Base-by-base conservation (phyloP, 1,139 yeast genomes). In the Pichia terricola region DNA sequence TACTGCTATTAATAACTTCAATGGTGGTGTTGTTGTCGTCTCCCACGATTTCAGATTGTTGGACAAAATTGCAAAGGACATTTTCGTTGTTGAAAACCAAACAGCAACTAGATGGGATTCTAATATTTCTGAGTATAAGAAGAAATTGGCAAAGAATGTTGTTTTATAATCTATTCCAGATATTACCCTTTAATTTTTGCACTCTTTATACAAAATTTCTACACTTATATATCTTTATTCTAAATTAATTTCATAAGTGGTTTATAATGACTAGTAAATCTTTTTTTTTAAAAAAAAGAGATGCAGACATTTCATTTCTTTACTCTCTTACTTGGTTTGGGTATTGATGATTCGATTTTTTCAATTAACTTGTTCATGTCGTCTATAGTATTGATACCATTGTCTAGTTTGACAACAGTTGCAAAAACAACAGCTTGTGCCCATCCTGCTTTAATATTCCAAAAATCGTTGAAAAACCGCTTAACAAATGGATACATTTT, bases 11-110 rank as follows among this genome's bases (percentile, higher is more conserved):
- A 81, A 87, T 56, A 83, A 79, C 37, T 91, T 85, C 74, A 85
- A 81, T 61, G 99, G 99, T 69, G 99, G 98, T 75, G 96, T 91
- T 47, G 95, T 88, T 54, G 95, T 91, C 50, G 98, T 91, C 53
- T 88, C 97, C 51, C 99, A 91, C 78, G 99, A 91, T 74, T 91
- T 91, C 91, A 83, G 98, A 72, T 77, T 91, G 62, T 77, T 91
- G 67, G 96, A 91, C 67, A 89, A 88, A 72, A 87, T 94, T 63
- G 98, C 98, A 49, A 86, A 91, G 72, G 97, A 91, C 61, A 91
- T 91, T 65, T 89, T 75, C 60, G 98, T 91, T 53, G 94, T 94
- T 63, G 96, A 91, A 72, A 69, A 89, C 73, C 84, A 82, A 72
- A 85, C 91, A 40, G 95, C 96, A 49, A 87, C 96, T 49, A 80